Percentiles rank a stretch among this genome's conserved stretches.
These are phyloP conservation scores for Cladobotryum mycophilum DNA, from an alignment of 2,329 filamentous ascomycete species.

Conservation along the genomic window DNA sequence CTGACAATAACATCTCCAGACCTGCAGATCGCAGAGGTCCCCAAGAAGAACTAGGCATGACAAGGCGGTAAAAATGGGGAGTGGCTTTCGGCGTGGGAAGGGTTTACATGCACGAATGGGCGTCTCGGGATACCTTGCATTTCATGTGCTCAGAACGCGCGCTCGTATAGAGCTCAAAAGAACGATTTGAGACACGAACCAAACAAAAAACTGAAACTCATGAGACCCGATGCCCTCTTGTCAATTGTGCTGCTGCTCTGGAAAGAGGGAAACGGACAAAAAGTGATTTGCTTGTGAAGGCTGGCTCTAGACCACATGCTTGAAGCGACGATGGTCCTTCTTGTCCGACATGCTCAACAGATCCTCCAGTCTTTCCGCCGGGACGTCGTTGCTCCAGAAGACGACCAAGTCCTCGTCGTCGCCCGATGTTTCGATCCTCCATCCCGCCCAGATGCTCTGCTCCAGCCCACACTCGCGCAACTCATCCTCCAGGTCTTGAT, in stretches of 20 bases:
- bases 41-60: slow-evolving; percentile 45
- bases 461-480: slow-evolving; percentile 25
- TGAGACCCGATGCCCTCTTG: background rate
- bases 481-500: slow-evolving; percentile 26
- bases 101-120: slow-evolving; percentile 40
- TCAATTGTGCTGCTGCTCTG: background rate
- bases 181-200: slow-evolving; percentile 28
- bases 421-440: slow-evolving; percentile 35
- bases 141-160: slow-evolving; percentile 37
- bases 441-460: slow-evolving; percentile 32
- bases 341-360: slow-evolving; percentile 18
- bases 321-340: slow-evolving; percentile 19
- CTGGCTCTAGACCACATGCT: slow-evolving; percentile 17
- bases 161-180: slow-evolving; percentile 33
- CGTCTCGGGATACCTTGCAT: slow-evolving; percentile 52
- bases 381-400: slow-evolving; percentile 31
- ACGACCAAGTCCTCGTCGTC: slow-evolving; percentile 33
- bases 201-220: background rate
- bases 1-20: slow-evolving; percentile 25
- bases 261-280: background rate
- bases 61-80: slow-evolving; percentile 19
- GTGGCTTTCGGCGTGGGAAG: slow-evolving; percentile 23
- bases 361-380: slow-evolving; percentile 26
- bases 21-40: slow-evolving; percentile 48
- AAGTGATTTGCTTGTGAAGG: background rate